Conservation (phyloP, 768 basidiomycete genomes). For the Rhizopogon sp. region DNA sequence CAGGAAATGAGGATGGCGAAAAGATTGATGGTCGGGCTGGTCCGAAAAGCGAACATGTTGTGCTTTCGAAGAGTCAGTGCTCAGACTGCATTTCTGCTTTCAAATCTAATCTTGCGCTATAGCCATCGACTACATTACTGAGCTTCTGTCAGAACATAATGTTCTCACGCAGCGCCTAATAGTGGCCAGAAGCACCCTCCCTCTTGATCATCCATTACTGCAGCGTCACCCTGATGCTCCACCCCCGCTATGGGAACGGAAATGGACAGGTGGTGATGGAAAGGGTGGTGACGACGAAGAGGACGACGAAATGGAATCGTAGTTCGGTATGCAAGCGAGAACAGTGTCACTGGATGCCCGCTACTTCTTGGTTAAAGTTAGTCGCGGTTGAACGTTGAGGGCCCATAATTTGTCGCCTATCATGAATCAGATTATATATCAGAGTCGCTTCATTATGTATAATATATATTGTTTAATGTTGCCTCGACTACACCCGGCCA, state of each 20-base stretch:
- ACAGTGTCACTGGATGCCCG: not conserved
- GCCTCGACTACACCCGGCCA: no score
- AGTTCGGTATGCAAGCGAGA: not conserved
- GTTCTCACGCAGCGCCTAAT: constrained; percentile 54
- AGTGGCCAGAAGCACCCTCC: constrained; percentile 51
- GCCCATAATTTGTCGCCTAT: not conserved
- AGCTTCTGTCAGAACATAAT: constrained; percentile 56
- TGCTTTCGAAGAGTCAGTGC: constrained; percentile 78
- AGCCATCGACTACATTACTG: constrained; percentile 86
- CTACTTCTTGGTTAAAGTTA: not conserved
- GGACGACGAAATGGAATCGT: constrained; percentile 38
- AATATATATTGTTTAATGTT: not conserved
- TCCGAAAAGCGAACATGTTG: constrained; percentile 87
- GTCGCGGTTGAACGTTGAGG: not conserved
- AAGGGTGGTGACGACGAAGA: constrained; percentile 40
- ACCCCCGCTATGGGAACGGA: constrained; percentile 69
- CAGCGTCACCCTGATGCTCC: constrained; percentile 18
- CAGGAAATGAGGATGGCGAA: constrained; percentile 48
- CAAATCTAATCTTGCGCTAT: constrained; percentile 2
- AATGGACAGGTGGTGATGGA: constrained; percentile 75
- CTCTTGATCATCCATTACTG: constrained; percentile 57
- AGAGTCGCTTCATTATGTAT: not conserved
- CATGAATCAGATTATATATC: constrained; percentile 1
- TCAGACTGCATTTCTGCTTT: not conserved
- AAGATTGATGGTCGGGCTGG: constrained; percentile 82